Percentiles rank a stretch among this genome's conserved stretches.
These are phyloP conservation scores for Penicillium canescens DNA, from an alignment of 495 filamentous ascomycete genomes.

Conservation along the genomic window DNA sequence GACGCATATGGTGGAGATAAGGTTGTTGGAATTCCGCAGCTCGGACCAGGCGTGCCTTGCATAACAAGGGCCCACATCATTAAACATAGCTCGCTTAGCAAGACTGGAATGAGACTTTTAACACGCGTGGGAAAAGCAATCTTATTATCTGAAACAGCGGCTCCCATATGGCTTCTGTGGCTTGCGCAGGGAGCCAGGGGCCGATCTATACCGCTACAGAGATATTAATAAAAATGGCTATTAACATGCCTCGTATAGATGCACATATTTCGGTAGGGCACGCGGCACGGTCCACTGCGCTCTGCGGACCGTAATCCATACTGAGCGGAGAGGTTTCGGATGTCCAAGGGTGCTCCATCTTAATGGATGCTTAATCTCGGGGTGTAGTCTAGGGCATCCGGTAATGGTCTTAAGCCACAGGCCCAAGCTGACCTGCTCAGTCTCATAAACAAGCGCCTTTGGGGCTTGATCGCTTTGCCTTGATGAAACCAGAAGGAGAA, in stretches of 20 bases:
- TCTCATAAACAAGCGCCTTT: background rate
- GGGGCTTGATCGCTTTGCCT: too few species aligned
- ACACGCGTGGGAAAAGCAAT: constrained; percentile 27
- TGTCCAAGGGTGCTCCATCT: too few species aligned
- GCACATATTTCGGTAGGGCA: constrained; percentile 15
- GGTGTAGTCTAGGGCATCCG: too few species aligned
- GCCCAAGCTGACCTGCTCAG: background rate
- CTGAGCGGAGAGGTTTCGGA: background rate
- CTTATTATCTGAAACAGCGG: constrained; percentile 28
- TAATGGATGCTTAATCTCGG: too few species aligned
- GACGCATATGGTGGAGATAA: constrained; percentile 25
- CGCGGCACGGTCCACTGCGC: constrained; percentile 5
- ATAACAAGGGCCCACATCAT: constrained; percentile 26
- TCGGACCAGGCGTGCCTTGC: constrained; percentile 38
- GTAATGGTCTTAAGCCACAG: too few species aligned
- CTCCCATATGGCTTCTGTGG: constrained; percentile 27
- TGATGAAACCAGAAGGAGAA: too few species aligned
- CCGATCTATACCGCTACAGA: background rate
- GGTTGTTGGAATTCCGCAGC: constrained; percentile 30
- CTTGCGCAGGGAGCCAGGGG: constrained; percentile 1
- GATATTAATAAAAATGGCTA: background rate
- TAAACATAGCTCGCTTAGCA: constrained; percentile 24
- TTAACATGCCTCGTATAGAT: background rate
- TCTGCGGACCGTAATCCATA: constrained; percentile 6
- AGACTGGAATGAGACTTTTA: constrained; percentile 16